A percentile compares a stretch with the other conserved stretches of the same genome.
Conservation (phyloP, 2,329 filamentous ascomycete species). For the Magnaporthiopsis poae region DNA sequence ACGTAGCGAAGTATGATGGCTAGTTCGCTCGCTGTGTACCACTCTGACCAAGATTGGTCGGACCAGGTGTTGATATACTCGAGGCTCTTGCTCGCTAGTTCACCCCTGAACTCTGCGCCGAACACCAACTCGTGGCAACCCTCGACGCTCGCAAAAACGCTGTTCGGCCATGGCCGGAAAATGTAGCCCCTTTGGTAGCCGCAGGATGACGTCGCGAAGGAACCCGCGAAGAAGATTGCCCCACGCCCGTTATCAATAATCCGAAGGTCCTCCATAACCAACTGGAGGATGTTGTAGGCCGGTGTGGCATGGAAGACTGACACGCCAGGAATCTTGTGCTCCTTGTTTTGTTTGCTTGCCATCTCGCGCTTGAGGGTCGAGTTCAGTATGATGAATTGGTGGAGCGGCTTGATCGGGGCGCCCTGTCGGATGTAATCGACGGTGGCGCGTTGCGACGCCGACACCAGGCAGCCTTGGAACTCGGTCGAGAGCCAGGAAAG, state of each 20-base stretch:
- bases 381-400: conserved; percentile 1
- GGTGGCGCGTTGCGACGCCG: background rate
- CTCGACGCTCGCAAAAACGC: background rate
- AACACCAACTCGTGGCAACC: background rate
- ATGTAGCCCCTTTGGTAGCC: background rate
- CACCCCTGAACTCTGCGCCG: conserved; percentile 2
- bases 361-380: background rate
- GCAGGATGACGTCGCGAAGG: background rate
- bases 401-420: background rate
- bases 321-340: too few species aligned
- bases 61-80: background rate
- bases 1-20: background rate
- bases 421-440: background rate
- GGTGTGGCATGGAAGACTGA: conserved; percentile 1
- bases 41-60: background rate
- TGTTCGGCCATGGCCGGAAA: background rate
- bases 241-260: background rate
- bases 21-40: background rate
- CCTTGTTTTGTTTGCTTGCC: background rate
- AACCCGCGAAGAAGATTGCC: background rate
- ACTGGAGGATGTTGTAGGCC: background rate
- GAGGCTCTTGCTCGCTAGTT: background rate
- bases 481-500: background rate
- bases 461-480: conserved; percentile 1
- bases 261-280: background rate